Evolutionary conservation across 2,329 filamentous ascomycete genomes (phyloP).

Genomic region (Cercospora sp.): DNA sequence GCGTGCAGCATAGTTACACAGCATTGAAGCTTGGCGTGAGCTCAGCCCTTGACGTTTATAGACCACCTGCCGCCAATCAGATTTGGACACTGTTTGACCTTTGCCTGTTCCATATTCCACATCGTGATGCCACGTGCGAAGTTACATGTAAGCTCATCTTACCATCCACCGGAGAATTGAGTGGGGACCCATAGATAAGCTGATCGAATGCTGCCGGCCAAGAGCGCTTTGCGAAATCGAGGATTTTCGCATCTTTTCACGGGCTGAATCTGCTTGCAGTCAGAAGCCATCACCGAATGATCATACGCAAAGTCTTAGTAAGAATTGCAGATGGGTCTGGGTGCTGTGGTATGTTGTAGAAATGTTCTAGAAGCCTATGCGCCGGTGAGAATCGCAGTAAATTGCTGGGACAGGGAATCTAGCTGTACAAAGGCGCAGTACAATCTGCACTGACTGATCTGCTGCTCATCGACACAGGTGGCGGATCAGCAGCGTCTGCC

Average conservation of each 20-base stretch:
- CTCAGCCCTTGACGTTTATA: slow-evolving; percentile 11
- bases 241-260: not conserved
- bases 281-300: not conserved
- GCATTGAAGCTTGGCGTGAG: slow-evolving; percentile 4
- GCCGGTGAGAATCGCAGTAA: not conserved
- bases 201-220: not conserved
- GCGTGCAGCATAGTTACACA: not conserved
- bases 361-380: not conserved
- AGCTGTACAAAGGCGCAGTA: not conserved
- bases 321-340: not conserved
- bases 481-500: not conserved
- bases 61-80: slow-evolving; percentile 7
- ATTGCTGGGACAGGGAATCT: not conserved
- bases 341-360: not conserved
- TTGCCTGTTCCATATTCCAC: not conserved
- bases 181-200: not conserved
- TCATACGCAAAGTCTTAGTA: not conserved
- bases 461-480: not conserved
- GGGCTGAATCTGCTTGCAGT: not conserved
- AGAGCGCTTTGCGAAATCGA: not conserved
- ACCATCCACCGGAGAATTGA: not conserved
- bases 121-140: not conserved
- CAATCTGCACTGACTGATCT: not conserved
- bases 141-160: not conserved
- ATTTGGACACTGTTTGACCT: not conserved